A percentile compares a stretch with the other conserved stretches of the same genome.
Evolutionary conservation across 2,329 filamentous ascomycete species (phyloP).

Genomic region (Fusarium lateritium): DNA sequence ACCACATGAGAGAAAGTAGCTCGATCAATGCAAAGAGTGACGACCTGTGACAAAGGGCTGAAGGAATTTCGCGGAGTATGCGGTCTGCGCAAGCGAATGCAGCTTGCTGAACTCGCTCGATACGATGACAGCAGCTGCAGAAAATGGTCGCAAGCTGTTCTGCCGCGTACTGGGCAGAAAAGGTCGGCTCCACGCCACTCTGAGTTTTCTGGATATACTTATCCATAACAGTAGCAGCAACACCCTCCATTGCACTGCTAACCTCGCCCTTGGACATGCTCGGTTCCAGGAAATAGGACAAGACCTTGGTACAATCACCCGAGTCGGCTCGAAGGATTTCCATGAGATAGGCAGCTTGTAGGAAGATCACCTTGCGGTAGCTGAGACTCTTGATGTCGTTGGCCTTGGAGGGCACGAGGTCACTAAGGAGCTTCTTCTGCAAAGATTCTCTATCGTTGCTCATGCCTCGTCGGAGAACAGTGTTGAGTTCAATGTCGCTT

Average conservation of each 20-base stretch:
- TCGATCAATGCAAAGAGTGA: slow-evolving; percentile 95
- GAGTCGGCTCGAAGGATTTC: slow-evolving; percentile 89
- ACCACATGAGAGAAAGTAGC: slow-evolving; percentile 94
- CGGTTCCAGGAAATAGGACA: slow-evolving; percentile 96
- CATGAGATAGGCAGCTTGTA: slow-evolving; percentile 91
- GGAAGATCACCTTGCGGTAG: slow-evolving; percentile 92
- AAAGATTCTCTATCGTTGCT: slow-evolving; percentile 81
- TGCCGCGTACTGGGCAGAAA: slow-evolving; percentile 93
- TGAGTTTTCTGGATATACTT: slow-evolving; percentile 85
- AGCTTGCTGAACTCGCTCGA: slow-evolving; percentile 90
- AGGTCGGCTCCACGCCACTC: slow-evolving; percentile 78
- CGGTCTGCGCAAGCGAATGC: slow-evolving; percentile 87
- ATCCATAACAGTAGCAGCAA: slow-evolving; percentile 78
- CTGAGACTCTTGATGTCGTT: slow-evolving; percentile 85
- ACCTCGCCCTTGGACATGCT: slow-evolving; percentile 78
- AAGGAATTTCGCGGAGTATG: slow-evolving; percentile 88
- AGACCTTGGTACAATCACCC: slow-evolving; percentile 89
- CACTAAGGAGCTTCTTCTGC: slow-evolving; percentile 84
- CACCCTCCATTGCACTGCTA: slow-evolving; percentile 75
- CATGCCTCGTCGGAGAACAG: slow-evolving; percentile 88
- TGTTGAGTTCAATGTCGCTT: slow-evolving; percentile 97
- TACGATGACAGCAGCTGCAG: slow-evolving; percentile 91
- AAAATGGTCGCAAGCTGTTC: slow-evolving; percentile 89
- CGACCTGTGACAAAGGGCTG: slow-evolving; percentile 88
- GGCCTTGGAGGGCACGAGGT: slow-evolving; percentile 82